Conservation (phyloP, 192 early-diverging fungal species). For the Fimicolochytrium jonesii region DNA sequence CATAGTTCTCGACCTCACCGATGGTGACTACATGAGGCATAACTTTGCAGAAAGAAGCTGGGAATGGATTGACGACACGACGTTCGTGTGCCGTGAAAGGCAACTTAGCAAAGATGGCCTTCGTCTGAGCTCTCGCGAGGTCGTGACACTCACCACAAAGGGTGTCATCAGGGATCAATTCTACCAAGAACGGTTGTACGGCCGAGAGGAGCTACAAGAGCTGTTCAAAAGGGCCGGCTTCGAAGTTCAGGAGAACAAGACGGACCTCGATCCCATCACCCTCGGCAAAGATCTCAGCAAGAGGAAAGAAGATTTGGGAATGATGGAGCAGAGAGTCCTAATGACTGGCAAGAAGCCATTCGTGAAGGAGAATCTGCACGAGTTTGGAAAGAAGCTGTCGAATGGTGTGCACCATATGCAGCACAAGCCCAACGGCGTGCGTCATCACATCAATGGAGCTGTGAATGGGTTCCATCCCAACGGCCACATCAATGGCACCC, state of each 20-base stretch:
- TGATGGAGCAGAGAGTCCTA: constrained; percentile 60
- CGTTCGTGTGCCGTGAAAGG: constrained; percentile 62
- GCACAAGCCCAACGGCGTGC: too few relatives aligned
- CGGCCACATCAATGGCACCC: not conserved
- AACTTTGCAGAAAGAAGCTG: constrained; percentile 53
- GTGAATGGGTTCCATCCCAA: constrained; percentile 1
- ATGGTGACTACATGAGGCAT: constrained; percentile 53
- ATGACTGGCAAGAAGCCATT: constrained; percentile 39
- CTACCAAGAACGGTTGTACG: constrained; percentile 59
- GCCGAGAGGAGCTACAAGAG: constrained; percentile 35
- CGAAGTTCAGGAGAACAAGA: not conserved
- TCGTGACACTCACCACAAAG: constrained; percentile 43
- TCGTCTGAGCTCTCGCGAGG: constrained; percentile 53
- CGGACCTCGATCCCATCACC: constrained; percentile 19
- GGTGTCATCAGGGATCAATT: constrained; percentile 66
- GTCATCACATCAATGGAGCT: too few relatives aligned
- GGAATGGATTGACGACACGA: constrained; percentile 64
- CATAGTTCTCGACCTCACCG: constrained; percentile 56
- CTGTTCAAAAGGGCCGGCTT: constrained; percentile 36
- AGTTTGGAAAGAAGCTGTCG: not conserved
- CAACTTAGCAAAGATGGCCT: constrained; percentile 48
- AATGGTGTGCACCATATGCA: not conserved
- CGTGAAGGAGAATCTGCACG: too few relatives aligned
- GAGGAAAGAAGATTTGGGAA: constrained; percentile 60
- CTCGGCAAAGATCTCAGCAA: constrained; percentile 52